Conservation (phyloP, 1,284 basidiomycete species). For the Trametes polyzona region DNA sequence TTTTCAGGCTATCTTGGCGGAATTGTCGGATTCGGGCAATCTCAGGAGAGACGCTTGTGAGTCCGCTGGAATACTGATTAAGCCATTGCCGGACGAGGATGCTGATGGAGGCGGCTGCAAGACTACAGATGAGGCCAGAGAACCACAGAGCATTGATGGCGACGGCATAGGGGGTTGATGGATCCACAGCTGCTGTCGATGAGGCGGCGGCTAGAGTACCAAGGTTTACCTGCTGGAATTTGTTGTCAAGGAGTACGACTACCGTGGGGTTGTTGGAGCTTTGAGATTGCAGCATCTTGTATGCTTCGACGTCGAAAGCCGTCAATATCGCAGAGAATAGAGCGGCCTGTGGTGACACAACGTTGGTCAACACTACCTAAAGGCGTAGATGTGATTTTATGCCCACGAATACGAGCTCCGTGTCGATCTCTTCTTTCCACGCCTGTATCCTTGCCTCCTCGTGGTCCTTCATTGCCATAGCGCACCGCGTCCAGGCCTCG, state of each 20-base stretch:
- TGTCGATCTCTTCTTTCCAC: constrained; percentile 31
- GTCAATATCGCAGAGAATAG: constrained; percentile 32
- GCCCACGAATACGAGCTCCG: constrained; percentile 29
- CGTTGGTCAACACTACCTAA: not conserved
- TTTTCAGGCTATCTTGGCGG: constrained; percentile 30
- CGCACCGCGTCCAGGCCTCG: constrained; percentile 24
- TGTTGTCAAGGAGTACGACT: not conserved
- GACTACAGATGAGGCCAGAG: constrained; percentile 28
- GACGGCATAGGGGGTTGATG: constrained; percentile 4
- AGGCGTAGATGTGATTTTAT: not conserved
- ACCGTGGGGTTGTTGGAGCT: not conserved
- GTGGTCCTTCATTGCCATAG: constrained; percentile 24
- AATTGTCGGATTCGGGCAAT: constrained; percentile 30
- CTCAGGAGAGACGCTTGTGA: constrained; percentile 23
- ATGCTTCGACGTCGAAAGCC: constrained; percentile 30
- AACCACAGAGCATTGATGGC: constrained; percentile 30
- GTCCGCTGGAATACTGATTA: constrained; percentile 22
- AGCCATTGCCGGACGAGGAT: constrained; percentile 32
- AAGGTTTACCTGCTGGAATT: not conserved
- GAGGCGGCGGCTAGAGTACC: constrained; percentile 3
- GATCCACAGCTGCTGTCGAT: not conserved
- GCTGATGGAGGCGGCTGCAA: constrained; percentile 28
- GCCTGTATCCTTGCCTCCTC: constrained; percentile 22
- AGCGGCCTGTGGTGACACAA: constrained; percentile 23
- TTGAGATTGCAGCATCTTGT: constrained; percentile 22